These are phyloP conservation scores for Pichia eremophila DNA, from an alignment of 805 yeast genomes.

Conservation along the genomic window DNA sequence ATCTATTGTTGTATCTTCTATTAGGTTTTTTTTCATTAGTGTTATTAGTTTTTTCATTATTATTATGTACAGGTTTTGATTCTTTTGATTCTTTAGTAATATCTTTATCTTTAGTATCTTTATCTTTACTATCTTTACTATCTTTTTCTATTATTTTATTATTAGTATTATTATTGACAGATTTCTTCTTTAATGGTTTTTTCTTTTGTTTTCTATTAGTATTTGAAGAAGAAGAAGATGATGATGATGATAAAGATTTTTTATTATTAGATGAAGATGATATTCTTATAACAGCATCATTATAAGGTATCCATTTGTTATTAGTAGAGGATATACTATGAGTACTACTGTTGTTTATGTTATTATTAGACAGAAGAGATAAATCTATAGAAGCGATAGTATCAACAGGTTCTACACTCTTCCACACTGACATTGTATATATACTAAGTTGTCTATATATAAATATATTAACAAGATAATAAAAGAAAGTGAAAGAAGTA, in stretches of 20 bases:
- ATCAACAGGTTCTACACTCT: too few relatives aligned
- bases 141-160: too few relatives aligned
- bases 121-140: too few relatives aligned
- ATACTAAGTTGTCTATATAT: too few relatives aligned
- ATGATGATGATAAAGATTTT: too few relatives aligned
- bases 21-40: conserved; percentile 2
- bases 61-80: background rate
- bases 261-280: conserved; percentile 4
- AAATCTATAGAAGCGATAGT: too few relatives aligned
- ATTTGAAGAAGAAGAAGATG: too few relatives aligned
- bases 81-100: too few relatives aligned
- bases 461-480: too few relatives aligned
- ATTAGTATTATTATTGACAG: background rate
- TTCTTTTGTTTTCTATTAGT: background rate
- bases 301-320: conserved; percentile 68
- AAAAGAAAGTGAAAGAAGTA: too few relatives aligned
- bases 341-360: conserved; percentile 3
- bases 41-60: conserved; percentile 8
- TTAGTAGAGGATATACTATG: conserved; percentile 18
- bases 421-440: too few relatives aligned
- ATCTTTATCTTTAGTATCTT: too few relatives aligned
- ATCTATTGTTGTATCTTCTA: background rate
- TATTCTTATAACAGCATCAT: conserved; percentile 41
- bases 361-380: background rate
- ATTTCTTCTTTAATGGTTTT: background rate